Evolutionary conservation across 2,329 filamentous ascomycete species (phyloP), one percentile per base, ranked within the genome.

Genomic region (Aspergillus arachidicola): DNA sequence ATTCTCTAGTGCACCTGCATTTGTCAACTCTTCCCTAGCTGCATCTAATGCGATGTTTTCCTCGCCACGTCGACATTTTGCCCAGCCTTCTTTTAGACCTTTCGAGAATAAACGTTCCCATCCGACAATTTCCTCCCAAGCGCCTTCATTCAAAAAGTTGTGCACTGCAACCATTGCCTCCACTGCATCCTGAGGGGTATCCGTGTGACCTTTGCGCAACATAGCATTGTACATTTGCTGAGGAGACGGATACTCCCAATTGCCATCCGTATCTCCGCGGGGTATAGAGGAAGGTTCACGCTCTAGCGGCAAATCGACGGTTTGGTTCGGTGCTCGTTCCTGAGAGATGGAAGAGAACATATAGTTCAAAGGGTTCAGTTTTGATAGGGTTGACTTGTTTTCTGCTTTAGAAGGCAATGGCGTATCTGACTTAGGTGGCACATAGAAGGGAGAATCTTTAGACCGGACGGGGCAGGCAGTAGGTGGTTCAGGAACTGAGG

Each of bases 221-320:
- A 99, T 90, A 9, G 95, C 95, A 74, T 99, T 98, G 84, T 98
- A 99, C 95, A 99, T 99, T 80, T 99, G 95, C 81, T 99, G 95
- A 0, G 95, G 94, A 0, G 93, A 97, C 0, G 95, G 95, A 76
- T 99, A 99, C 79, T 98, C 95, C 95, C 95, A 99, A 73, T 92
- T 96, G 54, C 89, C 87, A 58, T 89, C 85, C 2, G 69, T 63
- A 71, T 91, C 88, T 72, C 91, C 92, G 70, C 91, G 91, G n/a
- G 95, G 95, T 70, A 99, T 99, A 1, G 94, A 93, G 0, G 92
- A 96, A 34, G 86, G 81, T 78, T 97, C 93, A 70, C 95, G 91
- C 7, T 89, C 86, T 2, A 94, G 91, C 0, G 94, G 91, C 1
- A 99, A 87, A 28, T 85, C 82, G 30, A 91, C 80, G 4, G 86